Evolutionary conservation across 768 basidiomycete species (phyloP), one percentile per base, ranked within the genome.

Genomic region (Mycena floridula): DNA sequence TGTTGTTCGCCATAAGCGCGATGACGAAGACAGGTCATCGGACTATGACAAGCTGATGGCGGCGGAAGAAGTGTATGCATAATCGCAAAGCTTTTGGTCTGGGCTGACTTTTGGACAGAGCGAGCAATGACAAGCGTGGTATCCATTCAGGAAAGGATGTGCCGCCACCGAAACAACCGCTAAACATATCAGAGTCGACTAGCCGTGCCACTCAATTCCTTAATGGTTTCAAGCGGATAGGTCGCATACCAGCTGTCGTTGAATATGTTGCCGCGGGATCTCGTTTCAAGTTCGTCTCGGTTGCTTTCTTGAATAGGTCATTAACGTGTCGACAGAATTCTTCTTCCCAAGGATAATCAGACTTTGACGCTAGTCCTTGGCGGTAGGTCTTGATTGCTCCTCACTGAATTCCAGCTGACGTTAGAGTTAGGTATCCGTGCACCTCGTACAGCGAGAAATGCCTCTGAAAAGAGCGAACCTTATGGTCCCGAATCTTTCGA

Each of bases 1-100:
- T 45, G 85, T 88, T 8, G 81, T 98, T 22, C 82, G 95, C 37
- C 95, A 99, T 65, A 87, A 83, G 57, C 81, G 90, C 18, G 94
- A 95, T 53, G 95, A 98, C 57, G 95, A 98, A 62, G 89, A 94
- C 54, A 79, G 94, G 38, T 94, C 94, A n/a, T 76, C 85, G 5
- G 95, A 97, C 58, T 91, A 92, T 52, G 96, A 99, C 67, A 93
- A 91, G 66, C 70, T 98, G 36, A 92, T 97, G 76, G 81, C 84
- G 23, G 96, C 93, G 7, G 95, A 99, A 62, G 91, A 94, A 68
- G 68, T 68, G 92, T 94, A 54, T 64, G 88, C 72, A 4, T 18
- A 12, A 25, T 16, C 26, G 16, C 25, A 2, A 7, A 15, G 16
- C 15, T 9, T 39, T 42, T 21, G 21, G 23, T 15, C 12, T 21